A percentile compares a stretch with the other conserved stretches of the same genome.
Conservation (phyloP, 1,139 yeast species). For the Eremothecium gossypii region DNA sequence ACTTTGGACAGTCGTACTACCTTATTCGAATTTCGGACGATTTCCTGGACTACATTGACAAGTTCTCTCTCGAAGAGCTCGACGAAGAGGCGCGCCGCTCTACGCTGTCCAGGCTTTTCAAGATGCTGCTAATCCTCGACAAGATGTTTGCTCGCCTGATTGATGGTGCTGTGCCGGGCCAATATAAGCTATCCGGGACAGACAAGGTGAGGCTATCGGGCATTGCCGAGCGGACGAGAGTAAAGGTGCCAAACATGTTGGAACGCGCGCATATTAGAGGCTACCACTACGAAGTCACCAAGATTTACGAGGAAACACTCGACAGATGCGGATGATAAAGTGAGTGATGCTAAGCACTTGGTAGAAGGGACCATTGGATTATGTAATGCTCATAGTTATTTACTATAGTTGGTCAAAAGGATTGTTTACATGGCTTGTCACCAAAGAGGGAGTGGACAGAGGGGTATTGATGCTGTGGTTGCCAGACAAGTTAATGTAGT, state of each 20-base stretch:
- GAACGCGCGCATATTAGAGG: constrained; percentile 27
- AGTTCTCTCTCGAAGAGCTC: constrained; percentile 31
- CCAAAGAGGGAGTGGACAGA: constrained; percentile 21
- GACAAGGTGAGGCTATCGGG: constrained; percentile 41
- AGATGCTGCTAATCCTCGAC: constrained; percentile 38
- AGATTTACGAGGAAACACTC: constrained; percentile 28
- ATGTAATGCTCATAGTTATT: background rate
- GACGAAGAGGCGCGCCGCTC: constrained; percentile 4
- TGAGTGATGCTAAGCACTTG: background rate
- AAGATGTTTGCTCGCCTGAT: constrained; percentile 35
- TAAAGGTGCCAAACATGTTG: constrained; percentile 29
- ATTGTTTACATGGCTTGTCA: constrained; percentile 11
- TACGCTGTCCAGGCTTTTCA: constrained; percentile 31
- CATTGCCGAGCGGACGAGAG: constrained; percentile 39
- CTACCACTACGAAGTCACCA: constrained; percentile 31
- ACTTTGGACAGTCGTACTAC: constrained; percentile 53
- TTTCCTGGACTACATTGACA: constrained; percentile 49
- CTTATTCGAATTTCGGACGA: constrained; percentile 57
- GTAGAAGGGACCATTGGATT: constrained; percentile 2
- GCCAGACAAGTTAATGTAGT: constrained; percentile 1
- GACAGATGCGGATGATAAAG: constrained; percentile 19
- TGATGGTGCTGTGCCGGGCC: constrained; percentile 32
- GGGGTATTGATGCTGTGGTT: constrained; percentile 13
- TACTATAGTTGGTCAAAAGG: constrained; percentile 18
- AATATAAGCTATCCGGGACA: constrained; percentile 32